Base-by-base conservation (phyloP, 768 basidiomycete genomes). In the Arthromyces matolae region DNA sequence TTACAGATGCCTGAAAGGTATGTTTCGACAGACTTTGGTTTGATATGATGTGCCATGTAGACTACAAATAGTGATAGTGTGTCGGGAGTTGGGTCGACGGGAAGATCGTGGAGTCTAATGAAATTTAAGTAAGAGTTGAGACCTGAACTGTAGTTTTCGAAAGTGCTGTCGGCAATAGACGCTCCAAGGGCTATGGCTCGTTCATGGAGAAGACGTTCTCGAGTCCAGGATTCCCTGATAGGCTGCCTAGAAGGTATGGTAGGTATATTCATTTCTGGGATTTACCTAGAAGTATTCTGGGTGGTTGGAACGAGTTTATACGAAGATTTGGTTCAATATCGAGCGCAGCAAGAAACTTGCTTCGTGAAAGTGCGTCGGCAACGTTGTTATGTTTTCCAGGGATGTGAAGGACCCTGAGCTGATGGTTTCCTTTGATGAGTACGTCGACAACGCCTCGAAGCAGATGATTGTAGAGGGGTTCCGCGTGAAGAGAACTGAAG, bases 1-100 rank as follows among this genome's bases (percentile, higher is more conserved):
- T n/a, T 60, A 61, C 47, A 63, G 14, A 72, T 69, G n/a, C 71
- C 70, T 0, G 69, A 68, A 2, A 75, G 57, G 53, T 74, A 73
- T 1, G 60, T 43, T 25, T 41, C 44, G 13, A 72, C 66, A 0
- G 70, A 70, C 12, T 48, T 32, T 0, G 72, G 70, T 28, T 66
- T 54, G 42, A 75, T 71, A 45, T 70, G 64, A 24, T 58, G 54
- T 2, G 47, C 65, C 63, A 69, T 70, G 52, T 57, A 73, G 1
- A 64, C 62, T 3, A 59, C 52, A 47, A 53, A 75, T 20, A 67
- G 64, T 8, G 60, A 61, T 3, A 77, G 55, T 0, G 71, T 72
- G 38, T 73, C 64, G 2, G 53, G 44, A 1, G 70, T 71, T 0
- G 73, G 75, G 0, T 69, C 57, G 10, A 69, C 23, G 4, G 70